Conservation (phyloP, 768 basidiomycete species). For the Mycena pura region DNA sequence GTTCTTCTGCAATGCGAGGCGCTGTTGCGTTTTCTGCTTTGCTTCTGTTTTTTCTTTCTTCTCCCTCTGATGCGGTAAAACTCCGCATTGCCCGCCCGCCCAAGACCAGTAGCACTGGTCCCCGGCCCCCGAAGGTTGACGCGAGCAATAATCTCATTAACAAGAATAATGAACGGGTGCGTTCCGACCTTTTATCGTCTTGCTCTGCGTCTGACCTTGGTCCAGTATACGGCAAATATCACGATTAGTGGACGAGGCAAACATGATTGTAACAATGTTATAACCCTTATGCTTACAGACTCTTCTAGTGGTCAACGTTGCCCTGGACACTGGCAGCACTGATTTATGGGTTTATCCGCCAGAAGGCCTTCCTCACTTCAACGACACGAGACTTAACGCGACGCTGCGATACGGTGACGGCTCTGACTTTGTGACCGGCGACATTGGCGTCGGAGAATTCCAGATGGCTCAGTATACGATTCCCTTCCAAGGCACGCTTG, state of each 20-base stretch:
- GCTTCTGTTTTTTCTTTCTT: slow-evolving; percentile 14
- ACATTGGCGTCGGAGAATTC: slow-evolving; percentile 23
- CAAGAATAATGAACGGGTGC: slow-evolving; percentile 21
- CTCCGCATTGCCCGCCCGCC: slow-evolving; percentile 14
- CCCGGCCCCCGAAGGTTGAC: background rate
- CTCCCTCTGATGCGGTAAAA: slow-evolving; percentile 16
- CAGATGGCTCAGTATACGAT: slow-evolving; percentile 6
- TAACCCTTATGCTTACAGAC: background rate
- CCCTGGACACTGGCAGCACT: slow-evolving; percentile 24
- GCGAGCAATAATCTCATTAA: slow-evolving; percentile 23
- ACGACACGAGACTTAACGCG: slow-evolving; percentile 18
- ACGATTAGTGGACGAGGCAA: slow-evolving; percentile 24
- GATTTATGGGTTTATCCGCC: slow-evolving; percentile 22
- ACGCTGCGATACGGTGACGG: slow-evolving; percentile 23
- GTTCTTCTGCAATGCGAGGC: slow-evolving; percentile 13
- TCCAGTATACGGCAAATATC: slow-evolving; percentile 25
- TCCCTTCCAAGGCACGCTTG: slow-evolving; percentile 18
- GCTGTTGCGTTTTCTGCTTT: slow-evolving; percentile 8
- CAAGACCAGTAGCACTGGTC: background rate
- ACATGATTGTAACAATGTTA: background rate
- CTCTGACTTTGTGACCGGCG: slow-evolving; percentile 14
- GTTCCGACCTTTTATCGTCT: background rate
- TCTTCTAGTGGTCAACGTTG: slow-evolving; percentile 20
- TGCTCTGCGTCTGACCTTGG: background rate
- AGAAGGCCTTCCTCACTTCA: slow-evolving; percentile 22